Percentiles rank a stretch among this genome's conserved stretches.
These are phyloP conservation scores for Colletotrichum melonis DNA, from an alignment of 2,329 filamentous ascomycete genomes.

Conservation along the genomic window DNA sequence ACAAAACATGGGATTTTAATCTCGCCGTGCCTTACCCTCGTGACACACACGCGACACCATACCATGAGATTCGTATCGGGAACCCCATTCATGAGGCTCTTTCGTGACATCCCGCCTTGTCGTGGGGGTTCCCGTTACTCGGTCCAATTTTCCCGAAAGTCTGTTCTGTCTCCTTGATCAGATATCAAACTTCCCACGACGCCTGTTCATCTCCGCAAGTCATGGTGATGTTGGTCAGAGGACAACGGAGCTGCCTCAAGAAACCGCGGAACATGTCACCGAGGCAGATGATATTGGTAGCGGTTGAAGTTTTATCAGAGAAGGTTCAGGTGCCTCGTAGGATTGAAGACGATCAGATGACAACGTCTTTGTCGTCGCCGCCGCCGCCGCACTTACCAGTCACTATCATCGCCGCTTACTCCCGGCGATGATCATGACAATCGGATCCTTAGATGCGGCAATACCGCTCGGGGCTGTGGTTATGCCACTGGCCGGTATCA, in stretches of 20 bases:
- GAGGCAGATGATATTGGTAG: neutral
- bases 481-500: neutral
- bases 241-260: neutral
- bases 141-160: neutral
- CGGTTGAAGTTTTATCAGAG: neutral
- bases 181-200: neutral
- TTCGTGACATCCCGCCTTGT: neutral
- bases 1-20: neutral
- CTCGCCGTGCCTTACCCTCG: neutral
- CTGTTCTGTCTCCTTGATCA: neutral
- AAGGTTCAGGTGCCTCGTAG: neutral
- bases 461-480: neutral
- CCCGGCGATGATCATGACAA: neutral
- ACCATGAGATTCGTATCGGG: no score
- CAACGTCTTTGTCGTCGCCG: neutral
- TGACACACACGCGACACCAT: neutral
- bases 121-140: neutral
- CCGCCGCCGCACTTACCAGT: no score
- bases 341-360: neutral
- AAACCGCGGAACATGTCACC: no score
- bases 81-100: neutral
- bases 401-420: neutral
- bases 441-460: neutral
- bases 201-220: neutral
- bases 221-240: neutral